These are phyloP conservation scores for Mycena metata DNA, from an alignment of 768 basidiomycete genomes.

Conservation along the genomic window DNA sequence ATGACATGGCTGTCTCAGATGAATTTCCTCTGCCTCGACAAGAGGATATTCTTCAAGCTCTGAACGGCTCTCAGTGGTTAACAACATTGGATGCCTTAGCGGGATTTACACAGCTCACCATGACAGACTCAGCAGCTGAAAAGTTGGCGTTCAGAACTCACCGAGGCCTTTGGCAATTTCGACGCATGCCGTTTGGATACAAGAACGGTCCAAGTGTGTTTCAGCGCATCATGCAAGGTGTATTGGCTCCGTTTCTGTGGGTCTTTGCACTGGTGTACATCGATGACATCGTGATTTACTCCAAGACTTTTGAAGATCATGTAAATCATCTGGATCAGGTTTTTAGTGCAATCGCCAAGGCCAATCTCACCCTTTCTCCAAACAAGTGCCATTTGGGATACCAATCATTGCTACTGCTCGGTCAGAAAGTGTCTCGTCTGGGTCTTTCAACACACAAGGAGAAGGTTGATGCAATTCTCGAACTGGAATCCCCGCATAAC, in stretches of 20 bases:
- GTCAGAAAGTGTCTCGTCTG: constrained; percentile 13
- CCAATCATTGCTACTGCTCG: constrained; percentile 36
- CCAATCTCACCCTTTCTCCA: constrained; percentile 51
- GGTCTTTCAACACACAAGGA: not conserved
- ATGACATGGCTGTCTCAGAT: constrained; percentile 36
- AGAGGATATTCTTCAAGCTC: constrained; percentile 43
- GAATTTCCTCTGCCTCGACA: constrained; percentile 44
- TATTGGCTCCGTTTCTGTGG: constrained; percentile 53
- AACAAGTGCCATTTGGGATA: constrained; percentile 52
- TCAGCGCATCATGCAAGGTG: constrained; percentile 56
- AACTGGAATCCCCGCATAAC: constrained; percentile 51
- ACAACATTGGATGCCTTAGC: constrained; percentile 5
- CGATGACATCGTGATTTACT: constrained; percentile 56
- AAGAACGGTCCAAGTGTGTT: constrained; percentile 54
- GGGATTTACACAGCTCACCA: constrained; percentile 1
- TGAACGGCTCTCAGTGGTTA: constrained; percentile 2
- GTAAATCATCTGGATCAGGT: constrained; percentile 47
- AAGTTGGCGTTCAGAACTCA: constrained; percentile 56
- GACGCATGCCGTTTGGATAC: constrained; percentile 56
- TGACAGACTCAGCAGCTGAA: not conserved
- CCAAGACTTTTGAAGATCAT: constrained; percentile 46
- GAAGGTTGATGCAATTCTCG: constrained; percentile 43
- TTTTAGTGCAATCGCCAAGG: constrained; percentile 42
- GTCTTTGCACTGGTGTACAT: constrained; percentile 57
- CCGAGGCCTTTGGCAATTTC: constrained; percentile 56